Conservation (phyloP, 1,284 basidiomycete species). For the Leccinum cinnamomeum region DNA sequence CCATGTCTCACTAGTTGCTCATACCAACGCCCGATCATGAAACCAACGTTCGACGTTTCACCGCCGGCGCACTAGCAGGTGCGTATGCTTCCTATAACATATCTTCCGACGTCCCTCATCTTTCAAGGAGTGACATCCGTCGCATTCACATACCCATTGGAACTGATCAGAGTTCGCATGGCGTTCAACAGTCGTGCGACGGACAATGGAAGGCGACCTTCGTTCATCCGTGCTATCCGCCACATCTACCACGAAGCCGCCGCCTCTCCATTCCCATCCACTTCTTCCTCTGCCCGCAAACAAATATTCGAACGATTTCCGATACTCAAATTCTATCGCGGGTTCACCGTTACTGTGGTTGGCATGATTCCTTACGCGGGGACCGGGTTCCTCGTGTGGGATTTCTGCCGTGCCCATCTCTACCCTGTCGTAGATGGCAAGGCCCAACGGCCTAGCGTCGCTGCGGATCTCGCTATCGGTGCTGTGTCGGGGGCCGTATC, state of each 20-base stretch:
- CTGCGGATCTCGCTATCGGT: constrained; percentile 76
- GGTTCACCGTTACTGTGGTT: constrained; percentile 87
- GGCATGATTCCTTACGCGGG: constrained; percentile 98
- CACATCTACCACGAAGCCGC: constrained; percentile 73
- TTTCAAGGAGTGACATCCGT: constrained; percentile 83
- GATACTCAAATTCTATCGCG: constrained; percentile 91
- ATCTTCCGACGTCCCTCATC: background rate
- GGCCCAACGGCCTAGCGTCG: constrained; percentile 42
- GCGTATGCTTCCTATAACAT: background rate
- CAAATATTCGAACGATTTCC: constrained; percentile 59
- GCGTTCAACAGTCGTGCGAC: constrained; percentile 77
- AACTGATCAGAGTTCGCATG: constrained; percentile 93
- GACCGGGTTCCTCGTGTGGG: constrained; percentile 93
- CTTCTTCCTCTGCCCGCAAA: constrained; percentile 24
- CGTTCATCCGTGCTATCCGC: constrained; percentile 60
- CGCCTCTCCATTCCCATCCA: constrained; percentile 26
- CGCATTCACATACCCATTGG: constrained; percentile 91
- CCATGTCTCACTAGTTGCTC: constrained; percentile 51
- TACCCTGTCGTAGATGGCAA: constrained; percentile 46
- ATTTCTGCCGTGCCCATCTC: constrained; percentile 71
- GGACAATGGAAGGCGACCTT: constrained; percentile 45
- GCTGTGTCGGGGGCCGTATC: constrained; percentile 88
- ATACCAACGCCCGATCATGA: constrained; percentile 85
- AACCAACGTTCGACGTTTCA: constrained; percentile 82
- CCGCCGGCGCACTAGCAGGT: constrained; percentile 90